These are phyloP conservation scores for Westerdykella ornata DNA, from an alignment of 2,329 filamentous ascomycete genomes.

Conservation along the genomic window DNA sequence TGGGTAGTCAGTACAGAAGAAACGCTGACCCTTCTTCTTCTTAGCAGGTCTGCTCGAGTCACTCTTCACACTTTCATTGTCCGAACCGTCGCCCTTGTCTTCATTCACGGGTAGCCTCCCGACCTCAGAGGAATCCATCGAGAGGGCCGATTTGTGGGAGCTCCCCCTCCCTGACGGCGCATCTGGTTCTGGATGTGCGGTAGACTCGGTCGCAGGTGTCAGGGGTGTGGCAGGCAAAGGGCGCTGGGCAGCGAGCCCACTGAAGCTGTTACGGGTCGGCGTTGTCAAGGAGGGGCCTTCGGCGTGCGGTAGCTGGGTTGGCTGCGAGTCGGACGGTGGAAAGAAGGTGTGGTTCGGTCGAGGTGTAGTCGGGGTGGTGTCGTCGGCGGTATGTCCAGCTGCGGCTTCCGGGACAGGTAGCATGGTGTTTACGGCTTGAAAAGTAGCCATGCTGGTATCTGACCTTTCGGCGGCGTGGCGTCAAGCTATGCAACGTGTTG, in stretches of 20 bases:
- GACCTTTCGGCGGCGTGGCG: no score
- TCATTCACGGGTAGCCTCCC: slow-evolving; percentile 73
- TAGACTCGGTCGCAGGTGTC: slow-evolving; percentile 43
- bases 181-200: slow-evolving; percentile 30
- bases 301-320: slow-evolving; percentile 25
- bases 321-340: slow-evolving; percentile 30
- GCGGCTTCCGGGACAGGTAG: slow-evolving; percentile 40
- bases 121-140: slow-evolving; percentile 60
- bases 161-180: slow-evolving; percentile 47
- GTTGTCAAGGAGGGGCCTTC: slow-evolving; percentile 48
- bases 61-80: slow-evolving; percentile 45
- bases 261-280: slow-evolving; percentile 54
- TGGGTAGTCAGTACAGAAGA: slow-evolving; percentile 92
- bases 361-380: slow-evolving; percentile 52
- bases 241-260: slow-evolving; percentile 42
- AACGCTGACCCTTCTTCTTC: slow-evolving; percentile 94
- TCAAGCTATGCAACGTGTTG: no score
- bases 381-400: slow-evolving; percentile 45
- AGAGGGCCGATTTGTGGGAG: slow-evolving; percentile 52
- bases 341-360: slow-evolving; percentile 41
- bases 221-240: slow-evolving; percentile 41
- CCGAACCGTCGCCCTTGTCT: slow-evolving; percentile 50
- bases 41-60: slow-evolving; percentile 69
- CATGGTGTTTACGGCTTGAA: slow-evolving; percentile 56
- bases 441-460: slow-evolving; percentile 46